Base-by-base conservation (phyloP, 2,329 filamentous ascomycete genomes). In the Hypomyces rosellus region DNA sequence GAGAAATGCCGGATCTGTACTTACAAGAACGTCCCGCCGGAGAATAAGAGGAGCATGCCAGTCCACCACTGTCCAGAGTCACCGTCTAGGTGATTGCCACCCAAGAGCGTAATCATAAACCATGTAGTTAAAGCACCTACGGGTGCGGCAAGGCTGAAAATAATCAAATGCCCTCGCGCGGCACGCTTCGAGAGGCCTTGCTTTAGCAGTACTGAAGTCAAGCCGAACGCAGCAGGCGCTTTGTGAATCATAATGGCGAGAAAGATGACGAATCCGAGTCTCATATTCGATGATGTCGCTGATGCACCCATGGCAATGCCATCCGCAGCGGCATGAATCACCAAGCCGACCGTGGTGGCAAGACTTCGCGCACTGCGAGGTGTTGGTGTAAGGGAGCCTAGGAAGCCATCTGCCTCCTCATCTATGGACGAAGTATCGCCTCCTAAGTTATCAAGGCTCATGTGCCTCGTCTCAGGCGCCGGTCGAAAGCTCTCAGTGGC, bases 161-260 rank as follows among this genome's bases (percentile, higher is more conserved):
- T 79, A 48, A 95, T 80, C 30, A 99, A 74, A 68, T 97, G 93
- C 0, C 85, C 85, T 51, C 92, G 77, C 1, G 90, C 89, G 9
- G 84, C 85, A 40, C 92, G 83, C 67, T 95, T 97, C 12, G 88
- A 89, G 1, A 97, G 74, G 0, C 93, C 93, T 64, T 96, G 90
- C 66, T 92, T 95, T 43, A 99, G 74, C 43, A 99, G 72, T 2
- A 96, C 82, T 1, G 90, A 91, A 0, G 92, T 97, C 44, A 99
- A 73, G 0, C 93, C 93, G 71, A 99, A 99, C 0, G 93, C 91
- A 1, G 93, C 93, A 0, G 91, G 92, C 1, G 90, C 92, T 71
- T 97, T 99, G 69, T 99, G 93, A 5, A 97, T 82, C 88, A 99
- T 95, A 59, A 99, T 93, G 11, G 93, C 93, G 38, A 96, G 70